Evolutionary conservation across 1,139 yeast species (phyloP).

Genomic region (Saccharomyces hybrid): DNA sequence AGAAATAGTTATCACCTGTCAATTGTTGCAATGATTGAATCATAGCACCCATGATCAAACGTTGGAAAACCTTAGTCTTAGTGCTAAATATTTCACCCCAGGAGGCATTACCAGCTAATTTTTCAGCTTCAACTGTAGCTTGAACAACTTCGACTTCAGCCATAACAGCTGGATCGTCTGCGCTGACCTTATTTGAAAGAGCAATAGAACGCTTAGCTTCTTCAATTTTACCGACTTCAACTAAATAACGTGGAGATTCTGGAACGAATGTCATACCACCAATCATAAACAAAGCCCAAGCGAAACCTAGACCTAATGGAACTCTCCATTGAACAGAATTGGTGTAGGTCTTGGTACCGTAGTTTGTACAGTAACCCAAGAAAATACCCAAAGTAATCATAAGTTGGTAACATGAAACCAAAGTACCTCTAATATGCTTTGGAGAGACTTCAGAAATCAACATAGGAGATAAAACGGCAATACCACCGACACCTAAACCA

Average conservation of each 20-base stretch:
- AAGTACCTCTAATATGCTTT: conserved; percentile 60
- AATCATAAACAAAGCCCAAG: conserved; percentile 38
- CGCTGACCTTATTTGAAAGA: conserved; percentile 46
- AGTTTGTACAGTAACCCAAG: conserved; percentile 56
- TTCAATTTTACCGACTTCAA: conserved; percentile 45
- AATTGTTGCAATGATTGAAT: conserved; percentile 68
- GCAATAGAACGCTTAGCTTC: conserved; percentile 57
- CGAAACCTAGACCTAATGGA: conserved; percentile 48
- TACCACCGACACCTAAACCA: conserved; percentile 60
- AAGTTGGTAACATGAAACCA: conserved; percentile 57
- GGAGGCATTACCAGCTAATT: conserved; percentile 54
- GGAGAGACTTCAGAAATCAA: conserved; percentile 63
- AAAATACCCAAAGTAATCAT: conserved; percentile 59
- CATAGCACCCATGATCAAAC: conserved; percentile 58
- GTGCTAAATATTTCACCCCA: conserved; percentile 62
- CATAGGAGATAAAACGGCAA: conserved; percentile 55
- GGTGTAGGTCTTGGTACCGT: conserved; percentile 44
- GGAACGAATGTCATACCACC: conserved; percentile 62
- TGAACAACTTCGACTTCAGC: conserved; percentile 53
- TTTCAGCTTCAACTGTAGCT: conserved; percentile 58
- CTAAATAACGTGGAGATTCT: conserved; percentile 70
- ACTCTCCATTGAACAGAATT: conserved; percentile 56
- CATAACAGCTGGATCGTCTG: conserved; percentile 50
- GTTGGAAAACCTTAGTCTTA: conserved; percentile 45
- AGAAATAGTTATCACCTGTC: conserved; percentile 74